Evolutionary conservation across 139 green algal species (phyloP).

Genomic region (Pleodorina starrii): DNA sequence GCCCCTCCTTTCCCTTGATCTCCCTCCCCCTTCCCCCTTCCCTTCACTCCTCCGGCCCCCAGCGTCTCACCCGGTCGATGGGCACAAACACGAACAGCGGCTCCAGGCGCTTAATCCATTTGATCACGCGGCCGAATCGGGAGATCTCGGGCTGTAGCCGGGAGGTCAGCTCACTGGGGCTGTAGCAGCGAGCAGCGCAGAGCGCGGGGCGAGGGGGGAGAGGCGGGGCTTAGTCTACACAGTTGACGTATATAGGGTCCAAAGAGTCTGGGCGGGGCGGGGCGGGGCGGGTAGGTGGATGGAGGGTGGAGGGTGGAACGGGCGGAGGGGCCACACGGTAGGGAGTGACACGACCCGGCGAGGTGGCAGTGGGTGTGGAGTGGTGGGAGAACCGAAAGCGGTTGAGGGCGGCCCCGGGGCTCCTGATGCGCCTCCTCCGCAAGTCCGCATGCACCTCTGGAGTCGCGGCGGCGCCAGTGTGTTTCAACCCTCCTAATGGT

Average conservation of each 20-base stretch:
- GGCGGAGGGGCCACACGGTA: not conserved
- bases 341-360: too few relatives aligned
- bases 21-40: too few relatives aligned
- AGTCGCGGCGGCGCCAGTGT: too few relatives aligned
- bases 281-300: not conserved
- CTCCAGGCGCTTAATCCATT: constrained; percentile 73
- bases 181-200: constrained; percentile 5
- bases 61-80: constrained; percentile 68
- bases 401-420: too few relatives aligned
- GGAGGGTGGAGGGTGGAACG: not conserved
- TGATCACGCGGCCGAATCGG: constrained; percentile 70
- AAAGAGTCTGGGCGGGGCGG: not conserved
- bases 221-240: not conserved
- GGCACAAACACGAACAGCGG: constrained; percentile 76
- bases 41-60: too few relatives aligned
- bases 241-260: not conserved
- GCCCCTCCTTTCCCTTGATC: too few relatives aligned
- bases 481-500: too few relatives aligned
- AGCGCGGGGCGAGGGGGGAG: not conserved
- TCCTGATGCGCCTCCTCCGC: too few relatives aligned
- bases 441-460: too few relatives aligned
- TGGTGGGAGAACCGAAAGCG: too few relatives aligned
- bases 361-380: too few relatives aligned
- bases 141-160: constrained; percentile 69
- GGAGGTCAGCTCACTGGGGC: constrained; percentile 57